Evolutionary conservation across 2,329 filamentous ascomycete genomes (phyloP), one percentile per base, ranked within the genome.

Genomic region (Botrytis byssoidea): DNA sequence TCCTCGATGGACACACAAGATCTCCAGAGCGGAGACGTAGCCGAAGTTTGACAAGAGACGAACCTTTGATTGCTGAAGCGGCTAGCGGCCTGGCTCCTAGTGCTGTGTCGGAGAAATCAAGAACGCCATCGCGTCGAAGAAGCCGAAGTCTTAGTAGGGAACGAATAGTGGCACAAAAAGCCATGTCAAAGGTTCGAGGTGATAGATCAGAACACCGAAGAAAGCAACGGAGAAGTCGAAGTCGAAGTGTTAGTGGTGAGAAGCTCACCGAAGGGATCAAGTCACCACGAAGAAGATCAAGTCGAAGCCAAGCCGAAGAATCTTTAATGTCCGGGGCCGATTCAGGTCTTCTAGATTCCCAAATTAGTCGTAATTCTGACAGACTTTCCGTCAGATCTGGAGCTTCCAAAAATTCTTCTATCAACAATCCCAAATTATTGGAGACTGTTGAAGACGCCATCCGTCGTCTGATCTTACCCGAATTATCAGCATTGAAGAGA

Each of bases 401-500:
- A 51, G 86, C 85, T 48, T 81, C 81, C 35, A 72, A 68, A 14
- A 88, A 87, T 74, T 91, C 90, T 5, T 91, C 90, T 0, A 88
- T 92, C 79, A 93, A 92, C 81, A 93, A 93, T 77, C 91, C 91
- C 0, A 92, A 90, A 78, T 82, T 93, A 7, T 85, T 93, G 16
- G 89, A 91, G 75, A 91, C 91, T 2, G 91, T 93, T 0, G 91
- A 93, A 82, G 91, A 93, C 83, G 91, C 91, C 29, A 93, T 93
- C 79, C 89, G 90, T 78, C 86, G 91, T 72, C 83, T 93, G 74
- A 93, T 93, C 71, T 82, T 99, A 4, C 96, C 96, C 0, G 95
- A 99, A 82, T 86, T 99, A 63, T 95, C 94, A 78, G 93, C 94
- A 16, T 85, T 99, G 72, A 98, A 97, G 82, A 90, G 95, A 79